Evolutionary conservation across 805 yeast species (phyloP), one percentile per base, ranked within the genome.

Genomic region (Wickerhamiella dianesei): DNA sequence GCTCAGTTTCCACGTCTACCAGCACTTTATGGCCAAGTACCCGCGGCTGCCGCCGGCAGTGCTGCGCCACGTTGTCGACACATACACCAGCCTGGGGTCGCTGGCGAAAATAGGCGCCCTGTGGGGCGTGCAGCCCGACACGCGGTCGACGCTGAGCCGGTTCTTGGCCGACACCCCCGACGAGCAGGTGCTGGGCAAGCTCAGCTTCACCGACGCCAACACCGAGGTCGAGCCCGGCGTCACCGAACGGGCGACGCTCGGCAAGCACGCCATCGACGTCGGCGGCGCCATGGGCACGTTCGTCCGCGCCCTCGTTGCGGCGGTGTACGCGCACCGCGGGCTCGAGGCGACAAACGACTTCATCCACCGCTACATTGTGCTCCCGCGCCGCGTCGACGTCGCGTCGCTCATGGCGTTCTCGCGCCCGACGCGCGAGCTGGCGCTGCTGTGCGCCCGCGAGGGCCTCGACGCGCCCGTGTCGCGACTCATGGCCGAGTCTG

Each of bases 111-210:
- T 87, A 21, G 96, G 87, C 35, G 73, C 71, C 57, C 49, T 61
- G 18, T 92, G 96, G 96, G 98, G 98, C 66, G 79, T 92, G 43
- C 88, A 86, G 64, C 71, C 74, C 16, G 96, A 88, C 60, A 64
- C 66, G 5, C 67, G 77, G 4, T 66, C 84, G 18, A 71, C 79
- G 41, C 63, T 86, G 49, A 79, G 79, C 43, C 76, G 85, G 56
- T 76, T 73, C 56, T 67, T 86, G 54, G 71, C 80, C 29, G 75
- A 80, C 46, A 94, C 82, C 61, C 76, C 82, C 16, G 76, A 75
- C 51, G 72, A 75, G 50, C 71, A 79, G 59, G 73, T 76, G 48
- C 74, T 77, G 56, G 96, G 96, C 41, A 48, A 56, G 13, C 56
- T 61, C 37, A 47, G 59, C 49, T 64, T 40, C 48, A 48, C 53